phyloP scores from a whole-genome alignment of 2,329 filamentous ascomycete genomes.

The Sporothrix euskadiensis region DNA sequence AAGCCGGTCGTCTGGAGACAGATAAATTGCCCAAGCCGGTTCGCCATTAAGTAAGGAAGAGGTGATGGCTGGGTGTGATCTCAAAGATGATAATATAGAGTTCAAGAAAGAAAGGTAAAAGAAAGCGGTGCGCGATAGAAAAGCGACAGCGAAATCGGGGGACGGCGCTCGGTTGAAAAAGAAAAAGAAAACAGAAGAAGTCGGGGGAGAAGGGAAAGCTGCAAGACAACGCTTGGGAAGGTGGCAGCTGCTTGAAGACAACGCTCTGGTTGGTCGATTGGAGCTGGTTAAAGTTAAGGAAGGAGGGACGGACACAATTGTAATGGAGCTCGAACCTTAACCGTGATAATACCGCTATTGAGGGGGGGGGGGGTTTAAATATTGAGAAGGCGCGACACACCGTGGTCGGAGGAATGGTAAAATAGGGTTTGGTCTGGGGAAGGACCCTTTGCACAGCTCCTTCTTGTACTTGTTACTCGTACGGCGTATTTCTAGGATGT shows the following conservation, averaged over 20 bases:
- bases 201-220: background rate
- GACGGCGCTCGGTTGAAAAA: background rate
- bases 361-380: background rate
- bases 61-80: background rate
- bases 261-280: conserved; percentile 26
- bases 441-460: background rate
- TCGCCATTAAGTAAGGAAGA: conserved; percentile 25
- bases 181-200: background rate
- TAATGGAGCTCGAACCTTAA: background rate
- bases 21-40: background rate
- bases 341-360: conserved; percentile 2
- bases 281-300: conserved; percentile 9
- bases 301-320: background rate
- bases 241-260: conserved; percentile 26
- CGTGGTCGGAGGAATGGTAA: background rate
- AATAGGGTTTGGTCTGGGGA: background rate
- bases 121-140: background rate
- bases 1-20: conserved; percentile 24
- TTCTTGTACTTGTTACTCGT: background rate
- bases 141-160: background rate
- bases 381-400: background rate
- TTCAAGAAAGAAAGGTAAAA: background rate
- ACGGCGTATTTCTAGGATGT: background rate
- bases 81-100: background rate
- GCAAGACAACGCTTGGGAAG: conserved; percentile 16